Evolutionary conservation across 148 eudicot genomes (phyloP), one percentile per base, ranked within the genome.

Genomic region (Camellia lanceoleosa): DNA sequence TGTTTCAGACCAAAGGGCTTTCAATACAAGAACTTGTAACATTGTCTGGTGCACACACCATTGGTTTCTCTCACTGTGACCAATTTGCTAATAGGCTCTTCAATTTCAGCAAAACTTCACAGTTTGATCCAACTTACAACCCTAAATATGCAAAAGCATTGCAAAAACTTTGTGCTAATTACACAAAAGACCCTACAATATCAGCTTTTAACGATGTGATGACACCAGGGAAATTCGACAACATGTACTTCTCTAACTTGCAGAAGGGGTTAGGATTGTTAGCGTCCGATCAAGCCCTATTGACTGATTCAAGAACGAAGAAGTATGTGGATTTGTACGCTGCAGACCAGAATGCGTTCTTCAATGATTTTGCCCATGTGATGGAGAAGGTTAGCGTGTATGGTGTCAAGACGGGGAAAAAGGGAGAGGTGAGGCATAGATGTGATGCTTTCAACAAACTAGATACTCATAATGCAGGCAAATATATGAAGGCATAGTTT

Each of bases 181-280:
- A 90, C 90, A 83, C 80, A 1, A 86, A 80, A n/a, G 89, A 90
- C 75, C 44, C 84, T 0, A 23, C 86, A 2, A 84, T 92, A 20
- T 87, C 96, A 0, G 94, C 96, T 5, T 94, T 87, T 79, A 90
- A 89, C 47, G 98, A 94, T 56, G 91, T 88, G 9, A 87, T 90
- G 86, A 86, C 91, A 62, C 93, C 96, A 0, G 91, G 91, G 44
- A 94, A 88, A 79, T 94, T 94, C 63, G 96, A 94, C 80, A 94
- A 93, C 88, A 88, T 85, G 85, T 92, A 88, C 71, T 92, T 68
- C 59, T 13, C 74, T 12, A 91, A 94, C 71, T 81, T 91, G 75
- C 89, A 88, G 74, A 84, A 71, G 9, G 98, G 98, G 23, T 15
- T 73, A 5, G 95, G 92, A 3, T 71, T 94, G 65, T 78, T 92